These are phyloP conservation scores for Phialophora verrucosa DNA, from an alignment of 2,329 filamentous ascomycete genomes.

Conservation along the genomic window DNA sequence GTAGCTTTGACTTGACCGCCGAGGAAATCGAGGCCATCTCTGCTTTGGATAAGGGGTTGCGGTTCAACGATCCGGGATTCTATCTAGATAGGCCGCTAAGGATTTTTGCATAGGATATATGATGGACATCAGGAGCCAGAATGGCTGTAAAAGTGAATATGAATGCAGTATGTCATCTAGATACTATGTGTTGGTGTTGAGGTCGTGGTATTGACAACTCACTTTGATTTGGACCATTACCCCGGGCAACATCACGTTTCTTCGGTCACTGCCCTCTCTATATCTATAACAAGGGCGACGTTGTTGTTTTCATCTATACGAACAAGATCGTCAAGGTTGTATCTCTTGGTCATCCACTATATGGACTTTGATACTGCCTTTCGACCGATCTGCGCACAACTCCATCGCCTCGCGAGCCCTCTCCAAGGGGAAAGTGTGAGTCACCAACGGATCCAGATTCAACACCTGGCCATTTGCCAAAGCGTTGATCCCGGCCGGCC, in stretches of 20 bases:
- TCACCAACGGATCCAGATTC: constrained; percentile 66
- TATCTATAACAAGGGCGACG: no score
- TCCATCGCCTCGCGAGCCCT: constrained; percentile 64
- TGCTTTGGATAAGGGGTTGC: constrained; percentile 31
- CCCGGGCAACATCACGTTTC: no score
- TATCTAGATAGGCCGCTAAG: constrained; percentile 31
- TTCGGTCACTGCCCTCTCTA: no score
- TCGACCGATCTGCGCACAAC: constrained; percentile 57
- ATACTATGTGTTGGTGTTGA: no score
- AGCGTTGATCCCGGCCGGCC: constrained; percentile 68
- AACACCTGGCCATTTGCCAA: constrained; percentile 62
- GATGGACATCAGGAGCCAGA: no score
- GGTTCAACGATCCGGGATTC: constrained; percentile 38
- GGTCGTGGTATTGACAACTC: no score
- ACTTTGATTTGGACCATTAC: no score
- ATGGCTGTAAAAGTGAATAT: no score
- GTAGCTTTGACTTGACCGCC: constrained; percentile 30
- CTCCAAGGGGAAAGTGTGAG: constrained; percentile 68
- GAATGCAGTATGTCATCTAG: no score
- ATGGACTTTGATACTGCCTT: constrained; percentile 66
- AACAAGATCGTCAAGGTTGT: no score
- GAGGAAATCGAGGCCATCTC: constrained; percentile 35
- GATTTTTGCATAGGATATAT: constrained; percentile 27
- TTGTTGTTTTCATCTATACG: no score
- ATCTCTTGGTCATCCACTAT: constrained; percentile 57